Percentiles rank a stretch among this genome's conserved stretches.
phyloP scores from a whole-genome alignment of 495 filamentous ascomycete species.

The Beverwykella pulmonaria region DNA sequence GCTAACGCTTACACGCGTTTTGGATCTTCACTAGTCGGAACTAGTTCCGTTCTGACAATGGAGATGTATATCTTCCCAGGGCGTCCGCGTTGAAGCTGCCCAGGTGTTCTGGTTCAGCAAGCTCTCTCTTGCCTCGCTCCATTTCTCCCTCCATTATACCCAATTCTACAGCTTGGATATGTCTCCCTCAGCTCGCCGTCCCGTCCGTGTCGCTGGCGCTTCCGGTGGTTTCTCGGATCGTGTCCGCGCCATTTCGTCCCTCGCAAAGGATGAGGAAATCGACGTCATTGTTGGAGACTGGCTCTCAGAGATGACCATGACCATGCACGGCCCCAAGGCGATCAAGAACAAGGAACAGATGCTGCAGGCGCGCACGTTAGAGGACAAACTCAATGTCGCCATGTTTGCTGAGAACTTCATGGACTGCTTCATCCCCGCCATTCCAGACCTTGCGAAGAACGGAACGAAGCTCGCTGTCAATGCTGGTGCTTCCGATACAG shows the following conservation, averaged over 20 bases:
- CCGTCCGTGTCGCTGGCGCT: slow-evolving; percentile 35
- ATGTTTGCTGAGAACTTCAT: slow-evolving; percentile 39
- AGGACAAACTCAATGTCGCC: slow-evolving; percentile 33
- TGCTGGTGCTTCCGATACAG: slow-evolving; percentile 41
- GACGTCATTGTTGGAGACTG: slow-evolving; percentile 39
- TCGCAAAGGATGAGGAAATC: slow-evolving; percentile 35
- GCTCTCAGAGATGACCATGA: slow-evolving; percentile 40
- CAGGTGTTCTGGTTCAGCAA: background rate
- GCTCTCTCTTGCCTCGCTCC: background rate
- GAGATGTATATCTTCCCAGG: background rate
- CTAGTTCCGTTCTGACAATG: background rate
- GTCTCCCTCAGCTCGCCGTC: slow-evolving; percentile 26
- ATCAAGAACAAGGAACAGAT: slow-evolving; percentile 32
- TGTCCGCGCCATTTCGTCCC: slow-evolving; percentile 34
- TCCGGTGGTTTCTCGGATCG: slow-evolving; percentile 37
- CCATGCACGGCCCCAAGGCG: slow-evolving; percentile 36
- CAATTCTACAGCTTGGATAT: background rate
- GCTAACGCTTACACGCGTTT: slow-evolving; percentile 1
- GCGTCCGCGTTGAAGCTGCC: background rate
- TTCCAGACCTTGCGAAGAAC: slow-evolving; percentile 29
- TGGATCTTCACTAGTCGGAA: slow-evolving; percentile 2
- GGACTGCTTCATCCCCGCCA: slow-evolving; percentile 40
- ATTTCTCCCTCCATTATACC: background rate
- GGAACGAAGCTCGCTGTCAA: slow-evolving; percentile 43
- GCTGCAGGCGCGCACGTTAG: slow-evolving; percentile 24